A percentile compares a stretch with the other conserved stretches of the same genome.
Conservation (phyloP, 2,329 filamentous ascomycete species). For the Fusarium vanettenii region DNA sequence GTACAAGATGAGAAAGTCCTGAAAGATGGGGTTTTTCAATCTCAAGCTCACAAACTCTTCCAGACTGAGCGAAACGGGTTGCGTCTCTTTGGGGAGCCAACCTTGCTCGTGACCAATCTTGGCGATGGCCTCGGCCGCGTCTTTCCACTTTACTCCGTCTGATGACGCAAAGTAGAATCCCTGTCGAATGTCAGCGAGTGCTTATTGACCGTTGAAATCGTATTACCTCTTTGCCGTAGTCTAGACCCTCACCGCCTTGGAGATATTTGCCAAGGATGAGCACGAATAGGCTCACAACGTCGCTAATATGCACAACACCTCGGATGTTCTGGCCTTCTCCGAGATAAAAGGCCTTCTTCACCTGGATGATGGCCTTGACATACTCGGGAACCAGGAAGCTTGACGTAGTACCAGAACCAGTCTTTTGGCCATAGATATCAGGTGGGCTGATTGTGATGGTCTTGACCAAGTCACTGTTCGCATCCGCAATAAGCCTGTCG, state of each 20-base stretch:
- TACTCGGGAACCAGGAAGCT: background rate
- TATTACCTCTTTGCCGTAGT: background rate
- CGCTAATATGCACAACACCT: background rate
- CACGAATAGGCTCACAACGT: constrained; percentile 20
- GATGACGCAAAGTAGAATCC: background rate
- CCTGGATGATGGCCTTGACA: background rate
- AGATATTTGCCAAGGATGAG: background rate
- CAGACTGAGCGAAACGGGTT: background rate
- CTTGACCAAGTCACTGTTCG: background rate
- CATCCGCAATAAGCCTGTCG: background rate
- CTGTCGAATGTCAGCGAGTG: background rate
- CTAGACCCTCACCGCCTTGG: background rate
- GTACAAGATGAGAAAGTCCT: background rate
- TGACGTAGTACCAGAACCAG: background rate
- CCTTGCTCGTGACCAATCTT: background rate
- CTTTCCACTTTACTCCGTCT: background rate
- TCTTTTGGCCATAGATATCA: background rate
- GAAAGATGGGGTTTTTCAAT: background rate
- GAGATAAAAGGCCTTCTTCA: background rate
- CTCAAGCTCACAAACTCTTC: background rate
- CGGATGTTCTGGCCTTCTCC: background rate
- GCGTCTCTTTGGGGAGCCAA: background rate
- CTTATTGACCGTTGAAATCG: accelerated
- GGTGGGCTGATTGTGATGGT: background rate
- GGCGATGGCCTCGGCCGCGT: background rate